Conservation (phyloP, 805 yeast species). For the Candida michaelii region DNA sequence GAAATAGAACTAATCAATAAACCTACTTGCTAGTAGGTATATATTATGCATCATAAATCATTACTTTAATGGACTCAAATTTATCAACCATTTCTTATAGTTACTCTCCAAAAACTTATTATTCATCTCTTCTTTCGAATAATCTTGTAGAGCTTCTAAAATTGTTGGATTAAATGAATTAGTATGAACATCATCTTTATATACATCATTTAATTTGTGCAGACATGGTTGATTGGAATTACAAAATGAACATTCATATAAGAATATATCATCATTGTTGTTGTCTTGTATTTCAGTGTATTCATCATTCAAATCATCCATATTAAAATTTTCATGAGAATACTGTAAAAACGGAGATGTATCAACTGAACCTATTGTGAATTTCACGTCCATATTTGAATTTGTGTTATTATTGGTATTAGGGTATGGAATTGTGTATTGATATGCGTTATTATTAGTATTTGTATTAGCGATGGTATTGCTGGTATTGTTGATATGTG, state of each 20-base stretch:
- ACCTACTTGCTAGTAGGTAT: no score
- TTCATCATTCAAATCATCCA: conserved; percentile 8
- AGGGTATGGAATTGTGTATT: not conserved
- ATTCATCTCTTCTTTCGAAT: conserved; percentile 11
- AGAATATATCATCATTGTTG: not conserved
- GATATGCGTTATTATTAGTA: not conserved
- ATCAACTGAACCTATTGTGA: conserved; percentile 1
- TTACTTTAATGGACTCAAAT: conserved; percentile 14
- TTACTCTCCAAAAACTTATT: conserved; percentile 21
- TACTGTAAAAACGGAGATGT: conserved; percentile 8
- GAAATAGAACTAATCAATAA: no score
- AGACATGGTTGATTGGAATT: conserved; percentile 11
- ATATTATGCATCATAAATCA: not conserved
- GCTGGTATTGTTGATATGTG: no score
- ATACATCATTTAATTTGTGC: not conserved
- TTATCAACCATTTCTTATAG: conserved; percentile 28
- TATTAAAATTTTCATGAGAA: conserved; percentile 8
- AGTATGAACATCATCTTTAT: not conserved
- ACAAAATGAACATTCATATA: conserved; percentile 20
- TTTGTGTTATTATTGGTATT: conserved; percentile 1
- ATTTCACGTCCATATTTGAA: conserved; percentile 1
- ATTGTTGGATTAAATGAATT: conserved; percentile 2
- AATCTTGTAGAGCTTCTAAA: conserved; percentile 10
- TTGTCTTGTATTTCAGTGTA: conserved; percentile 4
- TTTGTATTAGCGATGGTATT: not conserved